Percentiles rank a stretch among this genome's conserved stretches.
These are phyloP conservation scores for Xerocomellus intermedius DNA, from an alignment of 768 basidiomycete species.

Conservation along the genomic window DNA sequence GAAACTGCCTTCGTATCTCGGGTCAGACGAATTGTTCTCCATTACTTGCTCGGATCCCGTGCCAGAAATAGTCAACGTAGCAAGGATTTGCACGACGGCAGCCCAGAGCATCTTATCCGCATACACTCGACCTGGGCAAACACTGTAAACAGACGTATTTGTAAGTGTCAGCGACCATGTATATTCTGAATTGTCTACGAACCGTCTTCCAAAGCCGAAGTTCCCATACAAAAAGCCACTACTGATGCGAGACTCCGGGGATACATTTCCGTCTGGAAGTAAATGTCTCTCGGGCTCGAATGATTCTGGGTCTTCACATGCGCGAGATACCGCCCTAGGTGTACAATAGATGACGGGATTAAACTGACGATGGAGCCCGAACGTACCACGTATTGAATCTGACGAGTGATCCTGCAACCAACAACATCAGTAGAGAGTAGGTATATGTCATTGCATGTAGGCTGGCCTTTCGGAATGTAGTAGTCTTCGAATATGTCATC, in stretches of 20 bases:
- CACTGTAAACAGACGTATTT: neutral
- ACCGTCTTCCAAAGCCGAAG: constrained; percentile 2
- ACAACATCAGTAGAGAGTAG: neutral
- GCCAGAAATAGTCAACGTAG: neutral
- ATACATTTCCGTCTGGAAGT: neutral
- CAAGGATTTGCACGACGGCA: neutral
- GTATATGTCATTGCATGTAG: neutral
- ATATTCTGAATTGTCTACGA: neutral
- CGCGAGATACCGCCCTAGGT: neutral
- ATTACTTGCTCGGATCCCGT: neutral
- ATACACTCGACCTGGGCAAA: constrained; percentile 1
- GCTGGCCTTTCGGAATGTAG: neutral
- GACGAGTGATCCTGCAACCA: neutral
- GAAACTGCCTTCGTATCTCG: neutral
- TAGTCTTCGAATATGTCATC: constrained; percentile 4
- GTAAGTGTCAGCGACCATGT: neutral
- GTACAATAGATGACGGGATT: neutral
- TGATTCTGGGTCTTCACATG: neutral
- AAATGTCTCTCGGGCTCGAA: neutral
- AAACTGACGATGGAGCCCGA: neutral
- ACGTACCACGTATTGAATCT: constrained; percentile 4
- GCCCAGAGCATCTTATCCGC: neutral
- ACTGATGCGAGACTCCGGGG: neutral
- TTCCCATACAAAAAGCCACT: neutral
- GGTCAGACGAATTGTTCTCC: neutral